These are phyloP conservation scores for Boletus hoseneyae DNA, from an alignment of 1,284 basidiomycete species.

Conservation along the genomic window DNA sequence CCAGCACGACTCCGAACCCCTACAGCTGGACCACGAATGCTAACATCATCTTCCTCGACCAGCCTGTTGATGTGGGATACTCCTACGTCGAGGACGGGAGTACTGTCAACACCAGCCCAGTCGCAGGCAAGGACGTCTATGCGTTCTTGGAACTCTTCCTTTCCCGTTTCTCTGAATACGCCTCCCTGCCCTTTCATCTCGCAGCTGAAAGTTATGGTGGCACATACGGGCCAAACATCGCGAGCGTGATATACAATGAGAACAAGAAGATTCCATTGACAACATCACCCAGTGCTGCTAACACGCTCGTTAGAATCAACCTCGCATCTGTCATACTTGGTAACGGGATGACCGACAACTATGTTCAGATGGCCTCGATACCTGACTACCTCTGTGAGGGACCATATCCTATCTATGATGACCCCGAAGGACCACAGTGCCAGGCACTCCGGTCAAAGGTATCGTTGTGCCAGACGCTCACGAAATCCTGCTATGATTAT, in stretches of 20 bases:
- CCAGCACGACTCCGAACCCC: slow-evolving; percentile 68
- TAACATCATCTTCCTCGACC: slow-evolving; percentile 79
- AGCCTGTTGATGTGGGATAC: slow-evolving; percentile 87
- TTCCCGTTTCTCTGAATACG: slow-evolving; percentile 65
- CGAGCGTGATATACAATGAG: slow-evolving; percentile 68
- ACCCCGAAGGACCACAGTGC: slow-evolving; percentile 69
- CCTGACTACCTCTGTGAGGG: slow-evolving; percentile 82
- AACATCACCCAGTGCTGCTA: slow-evolving; percentile 15
- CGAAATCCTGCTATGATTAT: slow-evolving; percentile 61
- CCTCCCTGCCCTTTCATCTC: slow-evolving; percentile 63
- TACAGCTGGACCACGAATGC: slow-evolving; percentile 71
- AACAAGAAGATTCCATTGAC: slow-evolving; percentile 54
- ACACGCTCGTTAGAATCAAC: slow-evolving; percentile 60
- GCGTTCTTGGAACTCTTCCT: slow-evolving; percentile 90
- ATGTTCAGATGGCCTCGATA: slow-evolving; percentile 69
- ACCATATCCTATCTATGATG: slow-evolving; percentile 69
- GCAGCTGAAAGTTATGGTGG: slow-evolving; percentile 81
- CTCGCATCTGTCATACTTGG: slow-evolving; percentile 78
- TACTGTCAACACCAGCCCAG: slow-evolving; percentile 68
- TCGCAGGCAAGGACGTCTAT: slow-evolving; percentile 82
- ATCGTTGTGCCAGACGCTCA: slow-evolving; percentile 67
- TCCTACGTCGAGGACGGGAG: slow-evolving; percentile 77
- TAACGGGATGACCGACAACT: slow-evolving; percentile 80
- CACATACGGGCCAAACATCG: slow-evolving; percentile 78
- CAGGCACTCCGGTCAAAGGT: slow-evolving; percentile 58